Base-by-base conservation (phyloP, 108 stramenopile genomes). In the Fistulifera pelliculosa region DNA sequence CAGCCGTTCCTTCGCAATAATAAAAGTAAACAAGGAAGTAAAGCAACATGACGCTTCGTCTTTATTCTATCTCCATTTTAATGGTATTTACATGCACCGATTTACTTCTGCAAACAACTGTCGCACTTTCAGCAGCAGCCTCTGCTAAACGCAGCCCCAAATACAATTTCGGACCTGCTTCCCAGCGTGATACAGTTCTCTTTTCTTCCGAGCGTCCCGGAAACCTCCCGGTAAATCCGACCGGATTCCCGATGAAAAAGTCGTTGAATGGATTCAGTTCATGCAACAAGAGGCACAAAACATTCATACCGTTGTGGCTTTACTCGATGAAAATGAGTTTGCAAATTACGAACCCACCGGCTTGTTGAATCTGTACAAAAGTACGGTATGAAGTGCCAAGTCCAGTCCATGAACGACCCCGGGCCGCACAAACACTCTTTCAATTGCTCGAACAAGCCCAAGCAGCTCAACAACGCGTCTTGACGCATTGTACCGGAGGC, bases 341-440 rank as follows among this genome's bases (percentile, higher is more conserved):
- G 61, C 58, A n/a, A 57, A 19, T 17, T 72, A 72, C 53, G 49
- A 62, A 17, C 55, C 50, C 13, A 60, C 71, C 21, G 71, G 71
- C 22, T 61, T 72, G 38, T 48, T 72, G 12, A 23, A 25, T 16
- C 17, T 57, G 13, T 72, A 72, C 41, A 51, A 61, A 16, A 38
- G 0, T 7, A 10, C 1, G 71, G 71, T 10, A 24, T 72, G 1
- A 41, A 28, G 5, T 31, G 45, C 2, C 65, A 72, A 19, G 41
- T 24, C 3, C 42, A 31, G 19, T 42, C 56, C 2, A 59, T 59
- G 58, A 45, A 21, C 6, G 27, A 27, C 17, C 17, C 15, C 44
- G 58, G 27, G 44, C 58, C 12, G 6, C 15, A 16, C 26, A 27
- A 12, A 15, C 1, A 1, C 1, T 35, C 22, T 17, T 47, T 17